Base-by-base conservation (phyloP, 345 rosid genomes). In the thale cress (Arabidopsis thaliana) region DNA sequence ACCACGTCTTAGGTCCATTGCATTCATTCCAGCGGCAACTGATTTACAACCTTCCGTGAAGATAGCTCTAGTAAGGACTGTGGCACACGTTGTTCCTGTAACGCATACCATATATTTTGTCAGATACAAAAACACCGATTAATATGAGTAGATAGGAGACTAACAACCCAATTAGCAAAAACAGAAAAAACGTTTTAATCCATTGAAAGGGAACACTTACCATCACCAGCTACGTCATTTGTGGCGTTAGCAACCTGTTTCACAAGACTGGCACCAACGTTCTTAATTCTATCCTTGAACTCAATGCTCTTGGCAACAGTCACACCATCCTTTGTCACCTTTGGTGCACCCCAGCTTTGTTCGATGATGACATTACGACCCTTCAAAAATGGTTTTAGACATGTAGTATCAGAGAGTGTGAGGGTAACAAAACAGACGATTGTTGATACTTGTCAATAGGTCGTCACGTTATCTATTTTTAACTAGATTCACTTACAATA, bases 221-320 rank as follows among this genome's bases (percentile, higher is more conserved):
- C 99, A 83, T 96, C 98, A 52, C 98, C 97, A 7, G 98, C 98
- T 5, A 79, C 93, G 69, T 93, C 98, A 72, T 96, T 96, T 40
- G 99, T 91, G 45, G 99, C 99, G 78, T 96, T 96, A 50, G 99
- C 98, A 67, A 95, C 99, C 84, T 89, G 99, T 83, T 95, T 95
- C 67, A 95, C 99, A 45, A 93, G 98, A 81, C 99, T 95, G 37
- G 99, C 99, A 77, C 98, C 98, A 59, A 95, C 79, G 44, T 95
- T 95, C 83, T 89, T 95, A 14, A 90, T 84, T 79, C 87, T 88
- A 63, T 89, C 98, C 76, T 89, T 87, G 80, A 93, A 95, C 70
- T 96, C 99, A 75, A 91, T 86, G 82, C 99, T 93, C 82, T 95
- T 95, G 13, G 99, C 99, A 62, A 95, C 97, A 41, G 99, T 95